Conservation (phyloP, 805 yeast species). For the Dipodascus albidus region DNA sequence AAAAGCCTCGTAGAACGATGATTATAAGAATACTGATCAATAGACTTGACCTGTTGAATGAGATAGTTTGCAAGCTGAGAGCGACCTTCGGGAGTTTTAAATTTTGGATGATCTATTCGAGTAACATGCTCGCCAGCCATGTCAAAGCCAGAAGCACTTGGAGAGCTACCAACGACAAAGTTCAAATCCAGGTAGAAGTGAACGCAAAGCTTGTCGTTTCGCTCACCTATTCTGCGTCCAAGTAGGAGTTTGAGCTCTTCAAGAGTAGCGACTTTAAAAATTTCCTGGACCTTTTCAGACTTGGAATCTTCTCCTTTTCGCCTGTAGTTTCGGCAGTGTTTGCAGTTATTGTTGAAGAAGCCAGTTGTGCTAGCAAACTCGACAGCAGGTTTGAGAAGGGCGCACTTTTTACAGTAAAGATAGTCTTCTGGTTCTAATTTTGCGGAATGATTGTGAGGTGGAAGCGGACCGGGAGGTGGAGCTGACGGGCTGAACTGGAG, state of each 20-base stretch:
- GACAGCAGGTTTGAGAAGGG: not conserved
- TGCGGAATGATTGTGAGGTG: not conserved
- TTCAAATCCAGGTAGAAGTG: not conserved
- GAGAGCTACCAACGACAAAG: not conserved
- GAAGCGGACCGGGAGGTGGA: not conserved
- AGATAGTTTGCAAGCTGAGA: not conserved
- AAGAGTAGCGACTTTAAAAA: not conserved
- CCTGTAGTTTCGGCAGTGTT: not conserved
- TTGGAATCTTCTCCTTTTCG: not conserved
- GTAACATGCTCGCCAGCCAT: not conserved
- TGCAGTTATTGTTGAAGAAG: conserved; percentile 1
- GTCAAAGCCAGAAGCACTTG: not conserved
- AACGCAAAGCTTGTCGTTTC: not conserved
- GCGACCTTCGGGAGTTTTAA: not conserved
- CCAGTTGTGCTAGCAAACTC: not conserved
- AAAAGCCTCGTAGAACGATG: not conserved
- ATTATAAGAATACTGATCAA: not conserved
- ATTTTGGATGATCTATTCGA: not conserved
- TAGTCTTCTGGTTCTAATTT: not conserved
- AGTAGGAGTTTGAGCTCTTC: not conserved
- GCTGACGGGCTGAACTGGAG: not conserved
- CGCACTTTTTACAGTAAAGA: not conserved
- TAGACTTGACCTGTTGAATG: not conserved
- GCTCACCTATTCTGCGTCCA: not conserved
- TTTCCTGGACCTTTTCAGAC: not conserved